Evolutionary conservation across 129 eudicot species (phyloP).

Genomic region (Silybum marianum): DNA sequence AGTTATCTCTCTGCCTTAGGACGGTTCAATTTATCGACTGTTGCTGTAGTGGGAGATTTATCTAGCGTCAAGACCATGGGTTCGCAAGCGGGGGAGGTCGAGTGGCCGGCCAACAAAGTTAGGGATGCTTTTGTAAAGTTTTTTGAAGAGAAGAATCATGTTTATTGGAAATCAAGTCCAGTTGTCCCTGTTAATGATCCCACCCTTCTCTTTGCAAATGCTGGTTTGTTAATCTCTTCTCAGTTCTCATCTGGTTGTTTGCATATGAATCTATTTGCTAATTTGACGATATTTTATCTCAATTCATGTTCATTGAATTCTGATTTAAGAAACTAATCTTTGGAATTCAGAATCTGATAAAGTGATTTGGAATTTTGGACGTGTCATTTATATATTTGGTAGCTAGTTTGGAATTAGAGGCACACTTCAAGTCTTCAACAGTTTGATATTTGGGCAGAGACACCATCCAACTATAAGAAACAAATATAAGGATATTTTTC

Average conservation of each 20-base stretch:
- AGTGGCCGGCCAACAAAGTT: conserved; percentile 83
- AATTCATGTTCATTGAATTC: not conserved
- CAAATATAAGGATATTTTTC: no score
- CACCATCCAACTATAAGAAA: no score
- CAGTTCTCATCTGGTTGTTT: not conserved
- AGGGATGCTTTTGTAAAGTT: conserved; percentile 71
- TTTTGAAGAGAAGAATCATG: conserved; percentile 59
- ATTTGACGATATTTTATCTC: not conserved
- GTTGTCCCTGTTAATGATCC: conserved; percentile 97
- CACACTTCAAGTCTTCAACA: not conserved
- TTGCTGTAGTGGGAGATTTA: conserved; percentile 4
- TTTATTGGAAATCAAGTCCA: conserved; percentile 82
- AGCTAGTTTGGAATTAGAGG: not conserved
- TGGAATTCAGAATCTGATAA: not conserved
- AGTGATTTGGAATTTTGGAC: not conserved
- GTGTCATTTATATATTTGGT: not conserved
- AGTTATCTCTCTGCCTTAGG: not conserved
- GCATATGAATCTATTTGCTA: not conserved
- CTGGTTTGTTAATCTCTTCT: conserved; percentile 51
- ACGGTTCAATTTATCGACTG: conserved; percentile 10
- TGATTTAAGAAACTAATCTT: not conserved
- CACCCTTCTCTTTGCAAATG: conserved; percentile 90
- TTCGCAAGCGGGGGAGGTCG: conserved; percentile 45
- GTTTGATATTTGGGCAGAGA: no score
- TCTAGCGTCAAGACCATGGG: conserved; percentile 44